Conservation (phyloP, 2,329 filamentous ascomycete genomes). For the Diplodia sapinea region DNA sequence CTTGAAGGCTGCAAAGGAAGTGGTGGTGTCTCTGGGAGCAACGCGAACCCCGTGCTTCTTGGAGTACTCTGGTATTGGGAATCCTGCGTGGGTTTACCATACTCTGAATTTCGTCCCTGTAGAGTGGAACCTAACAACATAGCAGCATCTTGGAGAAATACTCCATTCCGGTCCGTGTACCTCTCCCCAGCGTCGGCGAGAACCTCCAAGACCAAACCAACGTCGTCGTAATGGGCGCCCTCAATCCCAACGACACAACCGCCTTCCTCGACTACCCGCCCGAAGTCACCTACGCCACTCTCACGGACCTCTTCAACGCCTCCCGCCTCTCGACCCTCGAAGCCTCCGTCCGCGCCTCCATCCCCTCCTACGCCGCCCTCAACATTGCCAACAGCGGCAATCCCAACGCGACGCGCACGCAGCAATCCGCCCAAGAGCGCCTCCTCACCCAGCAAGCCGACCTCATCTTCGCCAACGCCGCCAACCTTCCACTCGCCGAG, state of each 20-base stretch:
- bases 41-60: slow-evolving; percentile 33
- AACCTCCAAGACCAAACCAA: slow-evolving; percentile 47
- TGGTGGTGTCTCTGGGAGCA: slow-evolving; percentile 35
- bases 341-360: slow-evolving; percentile 37
- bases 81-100: slow-evolving; percentile 27
- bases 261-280: slow-evolving; percentile 48
- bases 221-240: slow-evolving; percentile 35
- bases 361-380: slow-evolving; percentile 40
- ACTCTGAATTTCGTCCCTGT: background rate
- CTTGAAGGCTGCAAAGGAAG: slow-evolving; percentile 44
- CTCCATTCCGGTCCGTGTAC: slow-evolving; percentile 33
- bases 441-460: slow-evolving; percentile 56
- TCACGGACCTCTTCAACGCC: slow-evolving; percentile 44
- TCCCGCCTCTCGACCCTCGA: slow-evolving; percentile 37
- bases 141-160: slow-evolving; percentile 34
- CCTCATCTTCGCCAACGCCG: slow-evolving; percentile 53
- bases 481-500: slow-evolving; percentile 53
- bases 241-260: slow-evolving; percentile 35
- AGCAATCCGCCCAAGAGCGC: slow-evolving; percentile 44
- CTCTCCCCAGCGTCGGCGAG: slow-evolving; percentile 41
- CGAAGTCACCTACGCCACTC: slow-evolving; percentile 47
- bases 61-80: slow-evolving; percentile 36
- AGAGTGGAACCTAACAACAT: background rate
- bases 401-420: slow-evolving; percentile 34
- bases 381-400: slow-evolving; percentile 35